A percentile compares a stretch with the other conserved stretches of the same genome.
phyloP scores from a whole-genome alignment of 2,329 filamentous ascomycete genomes.

The Aquanectria penicillioides region DNA sequence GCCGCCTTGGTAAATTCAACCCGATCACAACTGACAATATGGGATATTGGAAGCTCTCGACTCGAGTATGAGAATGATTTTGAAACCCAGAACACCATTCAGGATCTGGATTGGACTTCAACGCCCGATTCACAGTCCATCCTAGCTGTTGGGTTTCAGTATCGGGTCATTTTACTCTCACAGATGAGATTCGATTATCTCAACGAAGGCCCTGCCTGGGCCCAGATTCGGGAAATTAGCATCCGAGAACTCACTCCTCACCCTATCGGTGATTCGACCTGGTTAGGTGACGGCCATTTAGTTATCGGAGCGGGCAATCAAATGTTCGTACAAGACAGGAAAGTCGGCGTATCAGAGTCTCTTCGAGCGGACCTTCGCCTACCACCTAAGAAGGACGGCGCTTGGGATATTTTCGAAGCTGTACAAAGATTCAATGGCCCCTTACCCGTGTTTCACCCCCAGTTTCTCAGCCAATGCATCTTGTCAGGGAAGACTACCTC shows the following conservation, averaged over 20 bases:
- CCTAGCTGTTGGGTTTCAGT: slow-evolving; percentile 91
- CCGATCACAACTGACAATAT: slow-evolving; percentile 83
- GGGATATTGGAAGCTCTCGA: slow-evolving; percentile 85
- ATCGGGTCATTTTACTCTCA: slow-evolving; percentile 81
- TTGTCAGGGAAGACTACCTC: slow-evolving; percentile 78
- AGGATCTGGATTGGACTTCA: slow-evolving; percentile 93
- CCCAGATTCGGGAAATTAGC: slow-evolving; percentile 82
- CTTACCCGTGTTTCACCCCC: slow-evolving; percentile 90
- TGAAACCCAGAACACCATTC: slow-evolving; percentile 76
- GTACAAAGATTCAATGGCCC: slow-evolving; percentile 88
- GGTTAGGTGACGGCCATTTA: slow-evolving; percentile 86
- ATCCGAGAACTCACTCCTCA: slow-evolving; percentile 86
- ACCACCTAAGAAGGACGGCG: slow-evolving; percentile 58
- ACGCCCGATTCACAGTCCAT: slow-evolving; percentile 91
- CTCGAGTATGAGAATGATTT: slow-evolving; percentile 85
- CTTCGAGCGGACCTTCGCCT: slow-evolving; percentile 64
- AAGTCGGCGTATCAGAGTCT: slow-evolving; percentile 72
- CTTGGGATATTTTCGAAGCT: slow-evolving; percentile 80
- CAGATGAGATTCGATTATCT: slow-evolving; percentile 94
- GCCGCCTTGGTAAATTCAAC: slow-evolving; percentile 81
- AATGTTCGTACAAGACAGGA: slow-evolving; percentile 83
- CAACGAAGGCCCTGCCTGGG: slow-evolving; percentile 90
- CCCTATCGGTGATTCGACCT: slow-evolving; percentile 91
- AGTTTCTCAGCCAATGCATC: slow-evolving; percentile 88
- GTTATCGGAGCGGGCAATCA: slow-evolving; percentile 93